These are phyloP conservation scores for Cercospora zeina DNA, from an alignment of 2,329 filamentous ascomycete genomes.

Conservation along the genomic window DNA sequence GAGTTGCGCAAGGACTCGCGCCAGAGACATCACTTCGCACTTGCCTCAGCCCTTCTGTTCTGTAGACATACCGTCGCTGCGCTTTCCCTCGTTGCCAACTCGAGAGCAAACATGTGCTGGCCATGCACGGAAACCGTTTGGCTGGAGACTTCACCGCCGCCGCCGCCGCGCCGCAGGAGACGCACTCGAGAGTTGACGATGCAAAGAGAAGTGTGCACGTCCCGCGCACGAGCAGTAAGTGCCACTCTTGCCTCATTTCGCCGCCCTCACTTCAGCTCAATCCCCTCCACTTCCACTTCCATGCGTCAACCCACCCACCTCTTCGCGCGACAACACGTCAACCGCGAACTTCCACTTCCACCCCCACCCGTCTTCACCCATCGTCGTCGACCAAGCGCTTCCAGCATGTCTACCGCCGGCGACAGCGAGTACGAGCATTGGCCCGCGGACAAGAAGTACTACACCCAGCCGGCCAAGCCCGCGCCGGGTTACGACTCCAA, in stretches of 20 bases:
- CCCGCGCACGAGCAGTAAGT: constrained; percentile 22
- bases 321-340: constrained; percentile 12
- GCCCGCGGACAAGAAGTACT: constrained; percentile 32
- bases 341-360: constrained; percentile 17
- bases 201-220: constrained; percentile 7
- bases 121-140: constrained; percentile 35
- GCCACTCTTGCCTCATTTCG: constrained; percentile 7
- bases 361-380: constrained; percentile 17
- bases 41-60: neutral
- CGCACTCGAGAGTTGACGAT: constrained; percentile 14
- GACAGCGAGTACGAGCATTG: constrained; percentile 39
- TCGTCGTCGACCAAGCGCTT: constrained; percentile 1
- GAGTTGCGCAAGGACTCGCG: neutral
- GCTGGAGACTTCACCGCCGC: constrained; percentile 31
- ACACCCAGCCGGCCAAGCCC: constrained; percentile 19
- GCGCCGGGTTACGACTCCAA: constrained; percentile 33
- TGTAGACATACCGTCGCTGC: neutral
- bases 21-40: neutral
- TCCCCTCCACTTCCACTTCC: constrained; percentile 4
- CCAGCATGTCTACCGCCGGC: constrained; percentile 18
- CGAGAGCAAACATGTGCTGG: constrained; percentile 31
- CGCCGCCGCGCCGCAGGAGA: constrained; percentile 23
- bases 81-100: neutral
- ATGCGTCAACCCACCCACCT: constrained; percentile 17
- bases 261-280: constrained; percentile 20